Percentiles rank a stretch among this genome's conserved stretches.
phyloP scores from a whole-genome alignment of 106 monocot species.

The Chionographis japonica region DNA sequence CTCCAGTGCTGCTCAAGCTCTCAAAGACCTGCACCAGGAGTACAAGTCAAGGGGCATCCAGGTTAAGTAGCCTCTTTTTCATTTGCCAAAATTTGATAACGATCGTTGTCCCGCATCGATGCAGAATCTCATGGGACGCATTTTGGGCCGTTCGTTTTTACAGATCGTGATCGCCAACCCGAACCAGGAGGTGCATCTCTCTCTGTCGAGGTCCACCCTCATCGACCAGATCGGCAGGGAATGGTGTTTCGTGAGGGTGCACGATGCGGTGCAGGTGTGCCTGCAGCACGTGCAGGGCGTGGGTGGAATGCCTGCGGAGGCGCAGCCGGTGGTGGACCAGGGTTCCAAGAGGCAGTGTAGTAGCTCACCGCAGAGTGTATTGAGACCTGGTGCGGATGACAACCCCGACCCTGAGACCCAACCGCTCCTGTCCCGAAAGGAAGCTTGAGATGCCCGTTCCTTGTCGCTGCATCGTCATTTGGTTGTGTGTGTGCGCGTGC shows the following conservation, averaged over 20 bases:
- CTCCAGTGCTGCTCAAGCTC: conserved; percentile 90
- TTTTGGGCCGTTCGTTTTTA: not conserved
- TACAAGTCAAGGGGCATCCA: conserved; percentile 82
- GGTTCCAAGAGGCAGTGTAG: not conserved
- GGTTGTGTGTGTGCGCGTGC: too few relatives aligned
- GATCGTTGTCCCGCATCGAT: too few relatives aligned
- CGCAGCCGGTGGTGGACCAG: too few relatives aligned
- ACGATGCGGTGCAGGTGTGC: conserved; percentile 95
- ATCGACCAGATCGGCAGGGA: conserved; percentile 73
- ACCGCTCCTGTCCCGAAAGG: conserved; percentile 14
- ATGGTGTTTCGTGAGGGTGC: conserved; percentile 94
- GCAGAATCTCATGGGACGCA: too few relatives aligned
- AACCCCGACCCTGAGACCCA: conserved; percentile 1
- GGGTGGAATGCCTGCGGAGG: not conserved
- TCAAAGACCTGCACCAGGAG: conserved; percentile 88
- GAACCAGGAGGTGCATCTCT: conserved; percentile 71
- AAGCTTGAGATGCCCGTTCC: conserved; percentile 10
- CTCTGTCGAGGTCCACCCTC: conserved; percentile 62
- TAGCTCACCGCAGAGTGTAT: not conserved
- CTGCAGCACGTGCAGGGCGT: conserved; percentile 64
- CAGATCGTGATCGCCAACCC: conserved; percentile 96
- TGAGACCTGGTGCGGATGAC: not conserved
- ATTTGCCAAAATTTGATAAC: too few relatives aligned
- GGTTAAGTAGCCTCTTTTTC: conserved; percentile 21
- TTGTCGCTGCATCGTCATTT: too few relatives aligned